Conservation (phyloP, 2,329 filamentous ascomycete species). For the Colletotrichum shisoi region DNA sequence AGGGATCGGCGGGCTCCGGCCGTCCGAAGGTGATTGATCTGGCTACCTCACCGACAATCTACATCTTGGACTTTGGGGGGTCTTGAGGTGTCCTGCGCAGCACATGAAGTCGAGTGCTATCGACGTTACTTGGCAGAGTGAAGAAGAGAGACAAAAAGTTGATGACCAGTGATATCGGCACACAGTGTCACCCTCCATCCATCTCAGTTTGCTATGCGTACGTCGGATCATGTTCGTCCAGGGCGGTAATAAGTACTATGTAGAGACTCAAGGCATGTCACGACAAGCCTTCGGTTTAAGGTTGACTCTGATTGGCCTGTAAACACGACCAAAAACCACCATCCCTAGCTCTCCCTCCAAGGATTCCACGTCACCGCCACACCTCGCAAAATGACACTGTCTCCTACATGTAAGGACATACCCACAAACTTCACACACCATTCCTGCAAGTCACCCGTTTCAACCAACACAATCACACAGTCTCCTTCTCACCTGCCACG, state of each 20-base stretch:
- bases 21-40: constrained; percentile 20
- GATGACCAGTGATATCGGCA: not conserved
- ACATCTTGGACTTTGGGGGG: not conserved
- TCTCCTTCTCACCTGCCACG: not conserved
- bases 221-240: not conserved
- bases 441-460: constrained; percentile 14
- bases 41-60: not conserved
- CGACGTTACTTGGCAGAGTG: not conserved
- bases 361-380: constrained; percentile 1
- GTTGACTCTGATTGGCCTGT: constrained; percentile 1
- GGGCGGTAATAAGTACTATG: not conserved
- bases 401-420: not conserved
- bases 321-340: constrained; percentile 21
- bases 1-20: constrained; percentile 36
- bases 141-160: not conserved
- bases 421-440: not conserved
- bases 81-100: not conserved
- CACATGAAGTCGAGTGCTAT: not conserved
- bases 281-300: not conserved
- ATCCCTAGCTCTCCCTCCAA: not conserved
- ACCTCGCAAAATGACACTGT: constrained; percentile 11
- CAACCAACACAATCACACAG: not conserved
- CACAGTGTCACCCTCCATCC: not conserved
- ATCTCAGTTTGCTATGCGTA: not conserved
- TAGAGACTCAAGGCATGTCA: not conserved